Percentiles rank a stretch among this genome's conserved stretches.
Evolutionary conservation across 257 asterid species (phyloP).

Genomic region (Voacanga thouarsii): DNA sequence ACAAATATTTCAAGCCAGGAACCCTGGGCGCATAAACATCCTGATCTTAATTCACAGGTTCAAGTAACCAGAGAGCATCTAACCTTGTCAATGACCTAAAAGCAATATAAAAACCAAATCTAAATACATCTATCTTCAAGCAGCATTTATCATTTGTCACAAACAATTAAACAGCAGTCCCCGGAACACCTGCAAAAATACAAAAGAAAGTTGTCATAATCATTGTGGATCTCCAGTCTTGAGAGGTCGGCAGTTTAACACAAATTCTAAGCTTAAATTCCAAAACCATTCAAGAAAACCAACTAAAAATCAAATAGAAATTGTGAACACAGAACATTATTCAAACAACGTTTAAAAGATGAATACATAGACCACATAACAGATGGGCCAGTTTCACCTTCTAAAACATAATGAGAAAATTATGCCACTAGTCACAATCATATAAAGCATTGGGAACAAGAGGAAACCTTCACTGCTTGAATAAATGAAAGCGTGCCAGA

Average conservation of each 20-base stretch:
- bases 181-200: slow-evolving; percentile 36
- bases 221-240: not conserved
- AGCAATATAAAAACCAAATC: slow-evolving; percentile 18
- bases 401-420: not conserved
- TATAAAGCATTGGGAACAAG: slow-evolving; percentile 30
- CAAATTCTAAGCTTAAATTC: not conserved
- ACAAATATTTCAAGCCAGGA: slow-evolving; percentile 35
- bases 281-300: not conserved
- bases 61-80: slow-evolving; percentile 8
- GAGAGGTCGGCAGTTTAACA: not conserved
- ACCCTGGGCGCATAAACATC: slow-evolving; percentile 19
- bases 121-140: slow-evolving; percentile 21
- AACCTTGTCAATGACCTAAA: slow-evolving; percentile 29
- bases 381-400: too few relatives aligned
- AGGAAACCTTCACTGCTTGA: slow-evolving; percentile 34
- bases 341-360: too few relatives aligned
- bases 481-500: slow-evolving; percentile 46
- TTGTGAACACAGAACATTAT: not conserved
- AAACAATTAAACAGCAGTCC: slow-evolving; percentile 30
- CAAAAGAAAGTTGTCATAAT: not conserved
- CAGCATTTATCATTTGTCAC: slow-evolving; percentile 33
- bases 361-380: too few relatives aligned
- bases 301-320: not conserved
- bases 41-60: not conserved
- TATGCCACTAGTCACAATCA: not conserved